Evolutionary conservation across 108 stramenopile species (phyloP), one percentile per base, ranked within the genome.

Genomic region (Craspedostauros australis): DNA sequence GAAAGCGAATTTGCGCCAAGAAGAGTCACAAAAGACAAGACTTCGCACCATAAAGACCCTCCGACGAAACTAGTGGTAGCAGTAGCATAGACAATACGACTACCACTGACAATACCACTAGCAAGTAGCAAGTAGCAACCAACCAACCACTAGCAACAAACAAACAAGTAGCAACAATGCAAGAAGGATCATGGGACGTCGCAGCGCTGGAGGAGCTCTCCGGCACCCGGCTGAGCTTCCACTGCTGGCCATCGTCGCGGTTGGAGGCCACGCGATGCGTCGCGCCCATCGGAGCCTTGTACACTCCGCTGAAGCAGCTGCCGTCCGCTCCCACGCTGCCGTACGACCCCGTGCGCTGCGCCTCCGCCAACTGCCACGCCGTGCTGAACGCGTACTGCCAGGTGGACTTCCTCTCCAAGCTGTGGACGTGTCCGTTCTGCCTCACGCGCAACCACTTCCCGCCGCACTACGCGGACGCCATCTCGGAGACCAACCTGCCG

Each of bases 351-450:
- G 86, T 99, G 29, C 88, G 96, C 24, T 99, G 99, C 73, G 73
- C 80, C 29, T 87, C 89, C 43, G 59, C 73, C 22, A 70, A 76
- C 12, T 99, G 99, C 63, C 82, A 86, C 30, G 97, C 96, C 12
- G 90, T 99, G 4, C 61, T 99, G 36, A 98, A 98, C 67, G 96
- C 97, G 3, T 98, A 95, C 75, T 95, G 93, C 46, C 91, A 94
- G 69, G 90, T 97, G 21, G 98, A 99, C 66, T 99, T 78, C 75
- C 66, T 88, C n/a, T 78, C 86, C 62, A 98, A 98, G 58, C 64
- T 98, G 20, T 99, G 99, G 99, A 84, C 80, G 7, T 99, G 99
- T 73, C 95, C 96, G 11, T 98, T 99, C 69, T 99, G 99, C 63
- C 59, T 93, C 50, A 77, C 70, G n/a, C 77, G 97, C 47, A 99